These are phyloP conservation scores for Syzygium jambos DNA, from an alignment of 345 rosid species.

Conservation along the genomic window DNA sequence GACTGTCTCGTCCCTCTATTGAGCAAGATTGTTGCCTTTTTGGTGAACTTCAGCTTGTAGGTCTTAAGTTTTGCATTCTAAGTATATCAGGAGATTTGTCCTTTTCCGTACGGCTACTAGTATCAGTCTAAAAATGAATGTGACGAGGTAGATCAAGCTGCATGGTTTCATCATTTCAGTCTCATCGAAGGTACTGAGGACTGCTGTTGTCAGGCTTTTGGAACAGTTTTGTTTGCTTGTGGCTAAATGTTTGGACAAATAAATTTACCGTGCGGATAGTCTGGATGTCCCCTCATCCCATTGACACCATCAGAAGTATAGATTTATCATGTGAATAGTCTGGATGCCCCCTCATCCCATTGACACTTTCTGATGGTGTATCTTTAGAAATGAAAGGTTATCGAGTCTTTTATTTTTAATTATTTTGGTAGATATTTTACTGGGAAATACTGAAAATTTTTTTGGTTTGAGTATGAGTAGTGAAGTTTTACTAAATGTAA, in stretches of 20 bases:
- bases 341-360: not conserved
- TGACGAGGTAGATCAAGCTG: not conserved
- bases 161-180: not conserved
- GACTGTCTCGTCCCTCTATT: not conserved
- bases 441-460: not conserved
- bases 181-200: not conserved
- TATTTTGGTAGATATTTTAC: not conserved
- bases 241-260: not conserved
- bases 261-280: not conserved
- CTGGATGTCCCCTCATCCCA: not conserved
- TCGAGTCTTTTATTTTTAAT: not conserved
- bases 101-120: not conserved
- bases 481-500: not conserved
- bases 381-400: not conserved
- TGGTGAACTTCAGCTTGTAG: not conserved
- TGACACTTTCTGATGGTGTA: not conserved
- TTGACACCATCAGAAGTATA: not conserved
- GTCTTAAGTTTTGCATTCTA: not conserved
- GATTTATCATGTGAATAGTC: not conserved
- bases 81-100: not conserved
- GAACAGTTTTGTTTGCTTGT: not conserved
- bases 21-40: not conserved
- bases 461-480: not conserved
- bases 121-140: not conserved
- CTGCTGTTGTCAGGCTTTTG: not conserved